Percentiles rank a stretch among this genome's conserved stretches.
Evolutionary conservation across 441 rosid species (phyloP).

Genomic region (Populus tomentosa): DNA sequence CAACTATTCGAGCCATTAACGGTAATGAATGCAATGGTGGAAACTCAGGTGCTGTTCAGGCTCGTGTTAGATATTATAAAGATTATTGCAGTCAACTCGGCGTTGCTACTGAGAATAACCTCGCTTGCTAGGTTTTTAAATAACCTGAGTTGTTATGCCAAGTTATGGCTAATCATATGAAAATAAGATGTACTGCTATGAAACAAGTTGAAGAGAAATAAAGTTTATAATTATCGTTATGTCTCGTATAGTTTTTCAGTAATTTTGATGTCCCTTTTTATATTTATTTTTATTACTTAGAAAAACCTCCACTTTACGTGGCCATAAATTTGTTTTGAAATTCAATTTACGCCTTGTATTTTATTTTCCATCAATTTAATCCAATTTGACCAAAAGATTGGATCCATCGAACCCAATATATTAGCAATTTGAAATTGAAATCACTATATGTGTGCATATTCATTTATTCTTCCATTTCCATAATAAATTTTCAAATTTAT

Average conservation of each 20-base stretch:
- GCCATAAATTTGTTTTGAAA: neutral
- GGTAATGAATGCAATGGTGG: conserved; percentile 39
- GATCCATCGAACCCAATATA: too few species aligned
- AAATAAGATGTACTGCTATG: neutral
- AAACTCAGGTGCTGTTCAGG: conserved; percentile 10
- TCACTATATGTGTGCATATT: too few species aligned
- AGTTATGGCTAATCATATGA: neutral
- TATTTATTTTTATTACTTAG: neutral
- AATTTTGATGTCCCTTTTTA: too few species aligned
- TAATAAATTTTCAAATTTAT: too few species aligned
- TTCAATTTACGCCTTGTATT: neutral
- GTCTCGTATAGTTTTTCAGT: neutral
- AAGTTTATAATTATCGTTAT: neutral
- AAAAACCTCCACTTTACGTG: neutral
- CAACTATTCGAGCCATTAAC: conserved; percentile 40
- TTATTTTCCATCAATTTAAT: neutral
- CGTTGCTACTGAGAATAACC: conserved; percentile 30
- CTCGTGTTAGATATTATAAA: conserved; percentile 30
- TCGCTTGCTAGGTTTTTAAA: conserved; percentile 16
- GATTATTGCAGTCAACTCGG: conserved; percentile 38
- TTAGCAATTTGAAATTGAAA: too few species aligned
- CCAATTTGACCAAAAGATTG: too few species aligned
- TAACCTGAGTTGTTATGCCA: neutral
- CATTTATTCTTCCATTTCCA: too few species aligned
- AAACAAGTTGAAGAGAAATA: neutral